Evolutionary conservation across 1,139 yeast species (phyloP).

Genomic region (Blastobotrys capitulatus): DNA sequence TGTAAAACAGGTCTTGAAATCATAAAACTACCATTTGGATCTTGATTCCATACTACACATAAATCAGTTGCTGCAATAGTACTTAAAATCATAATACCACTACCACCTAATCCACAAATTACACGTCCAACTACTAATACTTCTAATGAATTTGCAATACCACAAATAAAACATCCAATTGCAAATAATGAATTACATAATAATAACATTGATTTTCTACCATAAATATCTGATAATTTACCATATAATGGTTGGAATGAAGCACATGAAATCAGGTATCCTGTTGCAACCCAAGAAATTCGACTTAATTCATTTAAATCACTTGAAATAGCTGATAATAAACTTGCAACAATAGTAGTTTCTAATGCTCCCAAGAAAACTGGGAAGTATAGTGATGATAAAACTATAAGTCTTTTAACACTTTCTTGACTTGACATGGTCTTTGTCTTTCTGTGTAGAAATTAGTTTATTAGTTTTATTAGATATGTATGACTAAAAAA

Average conservation of each 20-base stretch:
- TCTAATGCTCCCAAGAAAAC: conserved; percentile 57
- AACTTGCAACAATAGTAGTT: conserved; percentile 60
- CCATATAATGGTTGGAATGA: conserved; percentile 79
- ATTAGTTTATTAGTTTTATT: no score
- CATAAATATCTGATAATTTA: conserved; percentile 79
- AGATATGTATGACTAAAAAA: no score
- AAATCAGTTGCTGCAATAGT: conserved; percentile 54
- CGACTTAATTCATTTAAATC: conserved; percentile 51
- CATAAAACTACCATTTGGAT: no score
- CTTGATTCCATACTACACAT: conserved; percentile 45
- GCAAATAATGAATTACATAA: conserved; percentile 47
- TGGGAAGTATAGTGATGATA: conserved; percentile 42
- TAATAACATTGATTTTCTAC: conserved; percentile 54
- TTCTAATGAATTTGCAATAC: conserved; percentile 38
- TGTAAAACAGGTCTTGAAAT: conserved; percentile 48
- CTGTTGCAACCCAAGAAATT: conserved; percentile 57
- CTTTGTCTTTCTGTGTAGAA: no score
- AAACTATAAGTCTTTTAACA: conserved; percentile 20
- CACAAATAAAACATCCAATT: conserved; percentile 52
- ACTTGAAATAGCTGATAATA: conserved; percentile 57
- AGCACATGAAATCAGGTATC: conserved; percentile 54
- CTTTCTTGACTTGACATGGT: neutral
- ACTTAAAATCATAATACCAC: conserved; percentile 52
- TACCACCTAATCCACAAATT: conserved; percentile 60
- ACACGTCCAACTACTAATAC: conserved; percentile 56